Base-by-base conservation (phyloP, 1,284 basidiomycete genomes). In the Fomitiporia mediterranea region DNA sequence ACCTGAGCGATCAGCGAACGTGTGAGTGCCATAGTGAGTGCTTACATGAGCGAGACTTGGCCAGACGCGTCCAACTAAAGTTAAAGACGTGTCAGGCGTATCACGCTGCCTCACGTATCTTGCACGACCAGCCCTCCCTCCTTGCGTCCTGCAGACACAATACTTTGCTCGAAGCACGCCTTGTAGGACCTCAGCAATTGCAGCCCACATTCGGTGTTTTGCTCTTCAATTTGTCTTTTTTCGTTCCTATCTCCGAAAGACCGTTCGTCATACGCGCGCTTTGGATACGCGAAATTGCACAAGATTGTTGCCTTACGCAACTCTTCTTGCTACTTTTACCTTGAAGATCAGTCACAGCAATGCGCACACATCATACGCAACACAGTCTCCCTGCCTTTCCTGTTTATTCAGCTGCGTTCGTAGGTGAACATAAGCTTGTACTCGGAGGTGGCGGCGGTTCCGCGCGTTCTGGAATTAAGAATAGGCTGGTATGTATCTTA, bases 381-480 rank as follows among this genome's bases (percentile, higher is more conserved):
- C 91, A 94, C 64, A 69, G 83, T 8, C 77, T 94, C 4, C 78
- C 84, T 7, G 72, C 81, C 1, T 95, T 94, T 66, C 94, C 94
- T 0, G 85, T 96, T 50, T 96, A 94, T 67, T 91, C 90, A 5
- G 84, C 87, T 55, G 83, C 84, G n/a, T 98, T 95, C 73, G 69
- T 90, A 11, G 81, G 85, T 0, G 76, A 84, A 21, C 76, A 81
- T 50, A 74, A 83, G n/a, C 72, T 97, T n/a, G 75, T 94, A 11
- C 75, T 96, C 3, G 94, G 93, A 1, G 94, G 94, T 1, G 94
- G 94, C 25, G 94, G 94, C 1, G 94, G 95, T 19, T 75, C 75
- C 60, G 76, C 84, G 61, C 78, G 77, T 61, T 92, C 81, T 52
- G 94, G 94, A 2, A 89, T 98, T 61, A 91, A 91, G 74, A 98